phyloP scores from a whole-genome alignment of 1,139 yeast genomes.

The Hyphopichia wangnamkhiaoensis region DNA sequence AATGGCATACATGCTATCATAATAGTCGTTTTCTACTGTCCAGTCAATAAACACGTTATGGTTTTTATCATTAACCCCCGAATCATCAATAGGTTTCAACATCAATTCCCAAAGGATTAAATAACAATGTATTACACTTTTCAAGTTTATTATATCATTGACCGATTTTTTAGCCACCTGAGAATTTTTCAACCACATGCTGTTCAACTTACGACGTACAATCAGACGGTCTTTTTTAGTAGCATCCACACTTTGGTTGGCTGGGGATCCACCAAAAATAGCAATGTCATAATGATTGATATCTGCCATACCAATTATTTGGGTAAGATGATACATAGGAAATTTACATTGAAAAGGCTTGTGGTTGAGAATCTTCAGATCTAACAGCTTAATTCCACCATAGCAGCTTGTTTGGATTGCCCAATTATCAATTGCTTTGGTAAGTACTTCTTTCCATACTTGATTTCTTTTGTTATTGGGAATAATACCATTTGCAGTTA shows the following conservation, averaged over 20 bases:
- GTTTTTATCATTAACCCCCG: constrained; percentile 13
- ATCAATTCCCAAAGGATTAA: constrained; percentile 63
- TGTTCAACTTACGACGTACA: constrained; percentile 51
- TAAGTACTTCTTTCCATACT: constrained; percentile 64
- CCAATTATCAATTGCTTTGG: constrained; percentile 67
- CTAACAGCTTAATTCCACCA: constrained; percentile 1
- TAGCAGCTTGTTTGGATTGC: constrained; percentile 23
- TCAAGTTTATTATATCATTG: constrained; percentile 34
- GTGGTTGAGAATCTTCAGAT: neutral
- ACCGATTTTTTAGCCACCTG: constrained; percentile 22
- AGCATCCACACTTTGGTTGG: constrained; percentile 76
- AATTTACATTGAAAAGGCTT: constrained; percentile 23
- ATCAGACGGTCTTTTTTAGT: constrained; percentile 53
- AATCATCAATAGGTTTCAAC: constrained; percentile 44
- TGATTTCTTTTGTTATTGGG: constrained; percentile 21
- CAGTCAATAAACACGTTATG: constrained; percentile 24
- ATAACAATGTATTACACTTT: constrained; percentile 63
- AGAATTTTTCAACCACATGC: constrained; percentile 43
- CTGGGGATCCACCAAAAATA: constrained; percentile 79
- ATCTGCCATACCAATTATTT: constrained; percentile 61
- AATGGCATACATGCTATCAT: constrained; percentile 42
- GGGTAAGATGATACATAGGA: constrained; percentile 70
- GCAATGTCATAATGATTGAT: constrained; percentile 77
- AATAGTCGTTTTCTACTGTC: constrained; percentile 33
- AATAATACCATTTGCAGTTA: constrained; percentile 29